These are phyloP conservation scores for Tetraselmis striata DNA, from an alignment of 139 green algal genomes.

Conservation along the genomic window DNA sequence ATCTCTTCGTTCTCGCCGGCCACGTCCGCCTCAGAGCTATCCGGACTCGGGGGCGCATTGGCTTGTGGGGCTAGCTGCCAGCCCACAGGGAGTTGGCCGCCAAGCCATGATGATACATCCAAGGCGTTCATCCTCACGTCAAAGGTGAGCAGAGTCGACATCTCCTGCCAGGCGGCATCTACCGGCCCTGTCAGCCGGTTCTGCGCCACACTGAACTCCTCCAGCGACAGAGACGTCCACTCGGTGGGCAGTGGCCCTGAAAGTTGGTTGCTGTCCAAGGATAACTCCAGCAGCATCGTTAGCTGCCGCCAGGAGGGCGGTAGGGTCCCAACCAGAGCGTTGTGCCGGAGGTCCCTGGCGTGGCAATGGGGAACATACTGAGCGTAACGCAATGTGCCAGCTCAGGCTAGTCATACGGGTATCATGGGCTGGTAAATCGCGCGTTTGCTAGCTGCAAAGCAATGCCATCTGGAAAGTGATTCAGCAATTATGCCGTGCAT, in stretches of 20 bases:
- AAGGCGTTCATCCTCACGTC: neutral
- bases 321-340: neutral
- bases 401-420: too few species aligned
- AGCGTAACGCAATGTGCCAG: too few species aligned
- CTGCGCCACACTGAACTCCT: neutral
- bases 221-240: neutral
- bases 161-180: neutral
- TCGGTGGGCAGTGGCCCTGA: neutral
- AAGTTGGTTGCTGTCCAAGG: neutral
- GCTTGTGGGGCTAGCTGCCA: neutral
- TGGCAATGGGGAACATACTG: too few species aligned
- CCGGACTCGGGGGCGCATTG: too few species aligned
- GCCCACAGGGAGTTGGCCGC: neutral
- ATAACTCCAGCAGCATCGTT: neutral
- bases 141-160: neutral
- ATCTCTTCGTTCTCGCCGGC: too few species aligned
- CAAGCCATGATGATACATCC: neutral
- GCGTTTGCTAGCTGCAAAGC: too few species aligned
- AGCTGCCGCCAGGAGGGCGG: neutral
- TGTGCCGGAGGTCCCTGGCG: neutral
- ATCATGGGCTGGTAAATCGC: too few species aligned
- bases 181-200: neutral
- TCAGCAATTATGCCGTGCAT: too few species aligned
- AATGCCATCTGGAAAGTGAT: too few species aligned
- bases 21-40: too few species aligned